phyloP scores from a whole-genome alignment of 176 grass and related monocot genomes.

The Lolium multiflorum region DNA sequence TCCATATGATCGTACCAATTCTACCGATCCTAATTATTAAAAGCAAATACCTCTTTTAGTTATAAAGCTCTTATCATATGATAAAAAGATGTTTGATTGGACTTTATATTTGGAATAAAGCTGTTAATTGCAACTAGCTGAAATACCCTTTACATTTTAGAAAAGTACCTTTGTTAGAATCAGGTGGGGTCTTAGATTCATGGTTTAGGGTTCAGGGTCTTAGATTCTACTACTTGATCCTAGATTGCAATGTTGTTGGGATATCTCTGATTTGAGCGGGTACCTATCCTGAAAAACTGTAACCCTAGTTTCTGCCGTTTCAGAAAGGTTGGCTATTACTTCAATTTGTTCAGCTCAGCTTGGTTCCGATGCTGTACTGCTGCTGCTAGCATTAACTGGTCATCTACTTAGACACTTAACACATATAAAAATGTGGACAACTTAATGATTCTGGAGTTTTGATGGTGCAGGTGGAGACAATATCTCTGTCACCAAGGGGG shows the following conservation, averaged over 20 bases:
- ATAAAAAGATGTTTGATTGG: not conserved
- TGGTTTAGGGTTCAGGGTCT: not conserved
- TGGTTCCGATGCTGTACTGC: slow-evolving; percentile 22
- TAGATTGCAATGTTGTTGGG: not conserved
- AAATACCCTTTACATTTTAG: slow-evolving; percentile 2
- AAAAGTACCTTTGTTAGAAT: not conserved
- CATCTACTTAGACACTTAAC: slow-evolving; percentile 26
- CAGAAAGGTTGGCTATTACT: not conserved
- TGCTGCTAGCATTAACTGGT: slow-evolving; percentile 8
- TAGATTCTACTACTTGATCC: not conserved
- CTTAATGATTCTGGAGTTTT: slow-evolving; percentile 25
- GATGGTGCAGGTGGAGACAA: slow-evolving; percentile 84
- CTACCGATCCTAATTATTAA: not conserved
- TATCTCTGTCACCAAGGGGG: slow-evolving; percentile 98
- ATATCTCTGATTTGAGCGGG: not conserved
- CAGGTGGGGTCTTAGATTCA: not conserved
- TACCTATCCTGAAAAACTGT: not conserved
- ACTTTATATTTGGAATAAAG: slow-evolving; percentile 1
- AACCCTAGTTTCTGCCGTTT: not conserved
- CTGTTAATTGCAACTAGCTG: not conserved
- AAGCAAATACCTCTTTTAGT: not conserved
- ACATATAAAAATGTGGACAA: not conserved
- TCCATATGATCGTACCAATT: not conserved
- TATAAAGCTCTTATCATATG: not conserved
- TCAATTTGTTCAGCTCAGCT: not conserved